These are phyloP conservation scores for Byssochlamys sp. DNA, from an alignment of 2,329 filamentous ascomycete species.

Conservation along the genomic window DNA sequence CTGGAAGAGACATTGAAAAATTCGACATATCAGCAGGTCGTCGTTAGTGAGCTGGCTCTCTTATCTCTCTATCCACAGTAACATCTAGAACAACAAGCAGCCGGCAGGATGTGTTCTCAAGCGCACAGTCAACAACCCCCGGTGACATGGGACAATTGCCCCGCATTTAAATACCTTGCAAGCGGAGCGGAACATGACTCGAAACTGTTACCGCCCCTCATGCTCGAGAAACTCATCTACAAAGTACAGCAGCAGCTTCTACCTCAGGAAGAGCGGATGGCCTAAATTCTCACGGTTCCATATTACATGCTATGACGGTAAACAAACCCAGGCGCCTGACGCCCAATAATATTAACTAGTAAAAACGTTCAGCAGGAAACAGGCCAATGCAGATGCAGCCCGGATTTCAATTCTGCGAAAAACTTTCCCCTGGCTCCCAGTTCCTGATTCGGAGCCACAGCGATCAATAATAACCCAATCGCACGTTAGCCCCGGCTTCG, in stretches of 20 bases:
- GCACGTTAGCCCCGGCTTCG: background rate
- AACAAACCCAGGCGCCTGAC: no score
- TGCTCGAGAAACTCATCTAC: background rate
- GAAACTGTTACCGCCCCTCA: no score
- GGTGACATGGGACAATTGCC: no score
- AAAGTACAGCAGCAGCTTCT: no score
- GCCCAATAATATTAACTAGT: background rate
- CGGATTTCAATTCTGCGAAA: background rate
- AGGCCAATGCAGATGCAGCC: background rate
- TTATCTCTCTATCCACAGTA: background rate
- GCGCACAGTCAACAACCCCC: no score
- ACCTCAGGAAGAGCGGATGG: background rate
- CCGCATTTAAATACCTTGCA: no score
- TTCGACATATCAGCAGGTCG: background rate
- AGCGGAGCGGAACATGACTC: no score
- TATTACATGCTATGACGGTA: no score
- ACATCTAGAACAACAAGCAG: background rate
- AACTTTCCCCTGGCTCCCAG: background rate
- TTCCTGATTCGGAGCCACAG: background rate
- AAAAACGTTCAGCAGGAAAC: background rate
- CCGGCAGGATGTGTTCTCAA: background rate
- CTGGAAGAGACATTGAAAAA: background rate
- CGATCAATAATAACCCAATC: background rate
- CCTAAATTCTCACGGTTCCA: background rate
- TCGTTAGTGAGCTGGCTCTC: background rate